These are phyloP conservation scores for Pichia nakasei DNA, from an alignment of 805 yeast species.

Conservation along the genomic window DNA sequence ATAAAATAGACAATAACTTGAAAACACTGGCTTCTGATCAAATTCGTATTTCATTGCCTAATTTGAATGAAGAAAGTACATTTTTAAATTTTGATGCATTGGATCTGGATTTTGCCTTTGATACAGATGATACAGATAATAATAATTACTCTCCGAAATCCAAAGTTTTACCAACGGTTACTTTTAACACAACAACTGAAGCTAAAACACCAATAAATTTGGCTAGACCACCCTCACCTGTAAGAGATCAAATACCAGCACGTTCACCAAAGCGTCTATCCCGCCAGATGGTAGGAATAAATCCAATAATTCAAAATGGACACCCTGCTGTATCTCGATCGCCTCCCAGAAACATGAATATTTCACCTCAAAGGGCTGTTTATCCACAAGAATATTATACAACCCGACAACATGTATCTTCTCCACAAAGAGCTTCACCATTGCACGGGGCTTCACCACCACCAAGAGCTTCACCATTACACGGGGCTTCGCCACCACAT, in stretches of 20 bases:
- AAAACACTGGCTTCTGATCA: neutral
- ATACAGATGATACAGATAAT: neutral
- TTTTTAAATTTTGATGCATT: constrained; percentile 4
- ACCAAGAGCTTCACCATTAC: neutral
- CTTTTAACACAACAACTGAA: neutral
- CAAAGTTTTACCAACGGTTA: too few relatives aligned
- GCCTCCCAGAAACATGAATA: neutral
- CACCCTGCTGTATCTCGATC: too few relatives aligned
- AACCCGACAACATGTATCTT: neutral
- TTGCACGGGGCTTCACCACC: too few relatives aligned
- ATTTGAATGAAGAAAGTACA: neutral
- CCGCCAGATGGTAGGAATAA: neutral
- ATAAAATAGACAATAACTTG: neutral
- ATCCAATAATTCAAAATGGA: neutral
- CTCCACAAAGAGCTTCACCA: neutral
- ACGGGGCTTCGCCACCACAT: too few relatives aligned
- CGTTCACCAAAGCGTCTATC: neutral
- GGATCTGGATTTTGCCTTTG: neutral
- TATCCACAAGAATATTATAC: neutral
- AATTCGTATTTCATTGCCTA: constrained; percentile 6
- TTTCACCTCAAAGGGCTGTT: neutral
- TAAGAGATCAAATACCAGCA: neutral
- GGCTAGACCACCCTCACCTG: neutral
- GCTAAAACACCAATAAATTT: neutral
- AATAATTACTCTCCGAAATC: too few relatives aligned